Evolutionary conservation across 2,329 filamentous ascomycete species (phyloP).

Genomic region (Fusarium albosuccineum): DNA sequence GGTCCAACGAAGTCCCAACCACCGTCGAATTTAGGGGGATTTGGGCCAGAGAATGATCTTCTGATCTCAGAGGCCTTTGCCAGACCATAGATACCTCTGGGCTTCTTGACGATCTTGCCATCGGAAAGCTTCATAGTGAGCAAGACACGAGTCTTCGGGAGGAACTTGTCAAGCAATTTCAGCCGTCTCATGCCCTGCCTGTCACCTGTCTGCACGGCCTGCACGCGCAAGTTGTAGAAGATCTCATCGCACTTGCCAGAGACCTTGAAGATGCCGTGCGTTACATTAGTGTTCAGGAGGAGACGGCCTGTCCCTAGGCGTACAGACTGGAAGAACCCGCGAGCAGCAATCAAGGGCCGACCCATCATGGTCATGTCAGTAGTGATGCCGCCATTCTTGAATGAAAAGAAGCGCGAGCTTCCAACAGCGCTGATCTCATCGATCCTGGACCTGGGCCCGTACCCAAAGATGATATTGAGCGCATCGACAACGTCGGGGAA

Average conservation of each 20-base stretch:
- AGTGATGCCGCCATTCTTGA: conserved; percentile 48
- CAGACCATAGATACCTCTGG: conserved; percentile 49
- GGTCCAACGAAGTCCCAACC: conserved; percentile 51
- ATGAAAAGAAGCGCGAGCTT: conserved; percentile 63
- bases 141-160: conserved; percentile 56
- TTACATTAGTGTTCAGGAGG: conserved; percentile 68
- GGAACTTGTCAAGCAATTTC: conserved; percentile 51
- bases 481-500: conserved; percentile 63
- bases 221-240: conserved; percentile 46
- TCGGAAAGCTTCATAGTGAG: conserved; percentile 50
- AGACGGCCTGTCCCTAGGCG: conserved; percentile 66
- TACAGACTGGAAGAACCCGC: conserved; percentile 69
- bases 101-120: conserved; percentile 47
- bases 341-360: conserved; percentile 56
- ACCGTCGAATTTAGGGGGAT: conserved; percentile 41
- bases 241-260: conserved; percentile 53
- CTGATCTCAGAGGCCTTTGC: conserved; percentile 43
- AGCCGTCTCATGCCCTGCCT: conserved; percentile 31
- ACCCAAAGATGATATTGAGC: conserved; percentile 65
- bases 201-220: conserved; percentile 26
- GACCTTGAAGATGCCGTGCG: conserved; percentile 65
- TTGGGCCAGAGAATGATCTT: conserved; percentile 23
- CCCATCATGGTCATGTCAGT: conserved; percentile 44
- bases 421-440: conserved; percentile 58
- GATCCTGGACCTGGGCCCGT: conserved; percentile 54